A percentile compares a stretch with the other conserved stretches of the same genome.
Conservation (phyloP, 2,329 filamentous ascomycete species). For the Cladophialophora yegresii region DNA sequence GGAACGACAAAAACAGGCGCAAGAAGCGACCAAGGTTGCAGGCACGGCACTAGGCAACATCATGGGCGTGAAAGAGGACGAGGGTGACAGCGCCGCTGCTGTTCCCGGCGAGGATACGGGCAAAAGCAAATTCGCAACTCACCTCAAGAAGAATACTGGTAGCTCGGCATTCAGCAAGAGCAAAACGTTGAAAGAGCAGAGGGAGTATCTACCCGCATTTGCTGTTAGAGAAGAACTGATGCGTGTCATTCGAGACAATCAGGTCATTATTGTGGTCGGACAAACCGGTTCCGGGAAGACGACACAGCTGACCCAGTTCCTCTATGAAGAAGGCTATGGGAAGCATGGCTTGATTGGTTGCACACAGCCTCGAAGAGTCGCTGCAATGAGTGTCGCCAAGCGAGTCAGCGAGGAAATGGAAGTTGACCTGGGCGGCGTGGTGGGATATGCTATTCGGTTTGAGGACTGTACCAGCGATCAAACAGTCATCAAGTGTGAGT, state of each 20-base stretch:
- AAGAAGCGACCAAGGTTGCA: constrained; percentile 89
- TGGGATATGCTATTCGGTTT: constrained; percentile 97
- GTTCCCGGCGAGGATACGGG: constrained; percentile 70
- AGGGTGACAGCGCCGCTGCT: constrained; percentile 80
- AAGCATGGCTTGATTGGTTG: constrained; percentile 90
- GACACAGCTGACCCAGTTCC: constrained; percentile 91
- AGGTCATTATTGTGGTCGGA: constrained; percentile 93
- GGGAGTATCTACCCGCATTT: constrained; percentile 92
- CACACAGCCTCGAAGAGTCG: constrained; percentile 94
- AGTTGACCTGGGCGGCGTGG: constrained; percentile 78
- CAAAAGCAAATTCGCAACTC: constrained; percentile 79
- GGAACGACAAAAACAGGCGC: constrained; percentile 89
- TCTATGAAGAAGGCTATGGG: constrained; percentile 88
- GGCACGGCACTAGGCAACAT: constrained; percentile 91
- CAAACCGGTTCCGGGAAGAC: constrained; percentile 98
- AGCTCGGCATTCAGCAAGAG: constrained; percentile 87
- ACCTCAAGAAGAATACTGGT: constrained; percentile 83
- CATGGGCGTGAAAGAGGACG: constrained; percentile 91
- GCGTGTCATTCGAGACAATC: constrained; percentile 90
- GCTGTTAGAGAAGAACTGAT: constrained; percentile 92
- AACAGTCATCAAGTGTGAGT: constrained; percentile 81
- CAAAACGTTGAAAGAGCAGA: constrained; percentile 85
- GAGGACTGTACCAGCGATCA: constrained; percentile 97
- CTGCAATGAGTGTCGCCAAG: constrained; percentile 96
- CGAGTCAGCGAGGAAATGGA: constrained; percentile 99